phyloP scores from a whole-genome alignment of 225 moss, liverwort and hornwort genomes.

The Antitrichia curtipendula region DNA sequence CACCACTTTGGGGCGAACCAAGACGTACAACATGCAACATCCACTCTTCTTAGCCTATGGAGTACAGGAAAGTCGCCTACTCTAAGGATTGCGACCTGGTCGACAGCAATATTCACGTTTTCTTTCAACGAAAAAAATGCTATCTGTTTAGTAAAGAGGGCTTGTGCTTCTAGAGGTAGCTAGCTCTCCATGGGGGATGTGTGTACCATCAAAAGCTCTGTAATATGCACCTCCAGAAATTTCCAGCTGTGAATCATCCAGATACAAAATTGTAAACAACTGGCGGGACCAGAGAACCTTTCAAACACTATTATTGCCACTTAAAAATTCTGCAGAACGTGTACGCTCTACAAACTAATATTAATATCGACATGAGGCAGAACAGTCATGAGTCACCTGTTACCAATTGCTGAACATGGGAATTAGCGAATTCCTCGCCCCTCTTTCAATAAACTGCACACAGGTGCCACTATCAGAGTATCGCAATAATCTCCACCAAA shows the following conservation, averaged over 20 bases:
- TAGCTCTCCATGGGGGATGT: neutral
- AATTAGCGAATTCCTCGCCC: neutral
- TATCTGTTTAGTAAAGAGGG: neutral
- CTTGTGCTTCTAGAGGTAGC: neutral
- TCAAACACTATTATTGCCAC: neutral
- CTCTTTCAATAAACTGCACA: conserved; percentile 12
- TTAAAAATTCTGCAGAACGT: neutral
- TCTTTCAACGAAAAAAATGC: neutral
- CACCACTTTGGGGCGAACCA: neutral
- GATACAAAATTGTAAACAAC: neutral
- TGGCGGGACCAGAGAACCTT: neutral
- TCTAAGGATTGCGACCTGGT: neutral
- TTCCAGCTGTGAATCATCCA: neutral
- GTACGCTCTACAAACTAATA: neutral
- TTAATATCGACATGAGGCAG: neutral
- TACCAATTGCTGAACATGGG: neutral
- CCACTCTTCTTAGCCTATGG: neutral
- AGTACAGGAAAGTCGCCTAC: neutral
- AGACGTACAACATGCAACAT: neutral
- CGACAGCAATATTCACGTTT: neutral
- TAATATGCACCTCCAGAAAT: neutral
- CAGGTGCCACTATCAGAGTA: conserved; percentile 2
- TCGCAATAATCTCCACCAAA: neutral
- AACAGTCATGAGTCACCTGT: conserved; percentile 19
- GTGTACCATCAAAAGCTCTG: neutral